These are phyloP conservation scores for Hypoxylon intermedium DNA, from an alignment of 495 filamentous ascomycete species.

Conservation along the genomic window DNA sequence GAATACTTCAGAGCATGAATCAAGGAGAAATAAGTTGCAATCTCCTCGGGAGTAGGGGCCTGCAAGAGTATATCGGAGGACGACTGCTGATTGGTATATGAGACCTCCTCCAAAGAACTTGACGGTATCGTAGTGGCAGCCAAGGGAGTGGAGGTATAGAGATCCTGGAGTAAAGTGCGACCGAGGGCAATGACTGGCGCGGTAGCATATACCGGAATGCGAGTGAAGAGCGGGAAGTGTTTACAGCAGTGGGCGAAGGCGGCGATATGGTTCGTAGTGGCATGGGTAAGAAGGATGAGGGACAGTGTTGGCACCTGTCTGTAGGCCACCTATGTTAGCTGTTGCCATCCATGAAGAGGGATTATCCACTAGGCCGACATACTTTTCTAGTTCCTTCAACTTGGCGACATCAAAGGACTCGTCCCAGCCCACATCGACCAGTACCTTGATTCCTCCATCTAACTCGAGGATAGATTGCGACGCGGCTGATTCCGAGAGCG, in stretches of 20 bases:
- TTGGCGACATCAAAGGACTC: conserved; percentile 81
- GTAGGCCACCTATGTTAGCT: conserved; percentile 22
- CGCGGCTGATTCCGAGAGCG: conserved; percentile 82
- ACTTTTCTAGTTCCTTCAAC: conserved; percentile 89
- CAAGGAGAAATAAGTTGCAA: conserved; percentile 87
- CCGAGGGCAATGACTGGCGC: conserved; percentile 91
- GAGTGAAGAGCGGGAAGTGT: conserved; percentile 86
- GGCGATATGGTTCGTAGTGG: conserved; percentile 86
- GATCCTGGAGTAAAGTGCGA: conserved; percentile 86
- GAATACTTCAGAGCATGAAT: conserved; percentile 97
- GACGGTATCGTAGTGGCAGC: conserved; percentile 80
- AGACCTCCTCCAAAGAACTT: conserved; percentile 71
- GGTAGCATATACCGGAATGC: conserved; percentile 96
- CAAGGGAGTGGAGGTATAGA: conserved; percentile 88
- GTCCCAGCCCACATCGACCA: conserved; percentile 96
- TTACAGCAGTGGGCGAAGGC: conserved; percentile 98
- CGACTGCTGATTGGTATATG: conserved; percentile 63
- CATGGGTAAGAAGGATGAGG: conserved; percentile 92
- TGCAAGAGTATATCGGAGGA: conserved; percentile 72
- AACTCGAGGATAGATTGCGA: conserved; percentile 95
- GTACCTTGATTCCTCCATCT: conserved; percentile 93
- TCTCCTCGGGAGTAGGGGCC: conserved; percentile 83
- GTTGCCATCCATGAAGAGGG: neutral
- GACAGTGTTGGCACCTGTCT: conserved; percentile 91
- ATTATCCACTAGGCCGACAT: conserved; percentile 50